phyloP scores from a whole-genome alignment of 805 yeast genomes.

The Maudiozyma barnettii region DNA sequence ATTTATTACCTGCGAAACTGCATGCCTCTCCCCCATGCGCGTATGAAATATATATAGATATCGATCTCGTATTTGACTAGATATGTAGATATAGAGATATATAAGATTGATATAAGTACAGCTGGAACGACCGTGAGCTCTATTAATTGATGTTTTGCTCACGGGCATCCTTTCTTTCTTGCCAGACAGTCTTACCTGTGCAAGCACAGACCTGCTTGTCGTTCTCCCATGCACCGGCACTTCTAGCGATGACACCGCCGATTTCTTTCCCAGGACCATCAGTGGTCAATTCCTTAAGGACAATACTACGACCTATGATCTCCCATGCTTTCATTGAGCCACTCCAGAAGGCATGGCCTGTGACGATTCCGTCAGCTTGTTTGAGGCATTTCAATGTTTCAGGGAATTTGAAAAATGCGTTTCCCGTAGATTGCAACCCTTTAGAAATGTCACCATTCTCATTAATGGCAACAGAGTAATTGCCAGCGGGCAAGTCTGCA shows the following conservation, averaged over 20 bases:
- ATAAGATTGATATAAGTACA: no score
- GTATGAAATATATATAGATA: no score
- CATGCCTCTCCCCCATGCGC: no score
- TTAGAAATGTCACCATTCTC: conserved; percentile 65
- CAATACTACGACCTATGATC: conserved; percentile 57
- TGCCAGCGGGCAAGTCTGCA: conserved; percentile 41
- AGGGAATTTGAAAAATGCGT: conserved; percentile 32
- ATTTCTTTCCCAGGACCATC: conserved; percentile 29
- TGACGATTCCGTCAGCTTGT: not conserved
- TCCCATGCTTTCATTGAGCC: conserved; percentile 41
- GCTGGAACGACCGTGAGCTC: not conserved
- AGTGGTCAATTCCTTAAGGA: conserved; percentile 21
- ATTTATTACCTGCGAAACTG: no score
- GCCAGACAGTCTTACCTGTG: conserved; percentile 93
- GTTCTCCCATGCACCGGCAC: conserved; percentile 97
- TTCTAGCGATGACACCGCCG: conserved; percentile 87
- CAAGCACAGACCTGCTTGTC: conserved; percentile 89
- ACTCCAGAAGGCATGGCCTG: conserved; percentile 39
- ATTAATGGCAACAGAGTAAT: conserved; percentile 61
- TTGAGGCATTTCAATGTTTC: conserved; percentile 8
- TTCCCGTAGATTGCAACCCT: conserved; percentile 64
- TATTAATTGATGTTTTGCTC: conserved; percentile 18
- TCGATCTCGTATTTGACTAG: no score
- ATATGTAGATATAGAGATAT: no score
- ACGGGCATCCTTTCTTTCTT: conserved; percentile 75